Base-by-base conservation (phyloP, 2,329 filamentous ascomycete genomes). In the Shiraia bambusicola region DNA sequence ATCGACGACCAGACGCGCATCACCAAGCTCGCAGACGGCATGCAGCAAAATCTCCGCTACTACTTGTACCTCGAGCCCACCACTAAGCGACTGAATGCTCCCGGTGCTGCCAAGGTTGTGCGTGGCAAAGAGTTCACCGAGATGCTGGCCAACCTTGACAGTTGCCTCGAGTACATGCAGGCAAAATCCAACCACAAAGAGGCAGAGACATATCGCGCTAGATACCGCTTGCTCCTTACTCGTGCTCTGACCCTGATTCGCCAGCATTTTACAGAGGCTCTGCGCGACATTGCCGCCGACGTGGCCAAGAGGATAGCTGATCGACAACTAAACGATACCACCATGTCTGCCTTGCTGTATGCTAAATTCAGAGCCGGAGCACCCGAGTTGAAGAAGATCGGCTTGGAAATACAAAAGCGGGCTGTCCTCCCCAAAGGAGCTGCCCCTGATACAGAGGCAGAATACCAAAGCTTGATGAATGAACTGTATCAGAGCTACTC, bases 11-110 rank as follows among this genome's bases (percentile, higher is more conserved):
- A 97, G 70, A 82, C 79, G 56, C 82, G 87, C 16, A 77, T 96
- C 28, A 83, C 88, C 48, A 80, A 78, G 52, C 78, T 98, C 29
- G 89, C 90, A 2, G 82, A 94, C 53, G 85, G 90, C 44, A 86
- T 98, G 42, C 86, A 88, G 17, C 87, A 88, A 16, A 94, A 96
- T 56, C 75, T 96, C n/a, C 84, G 91, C 62, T 96, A 95, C 69
- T 98, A 98, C 67, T 82, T 87, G 14, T 96, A 95, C 63, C 78
- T 98, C 5, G 93, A 98, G 51, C 90, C 86, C 33, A 90, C 92
- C 46, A 95, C 90, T 0, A 81, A 91, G 40, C 81, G 90, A 11
- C 80, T 98, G 43, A 97, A 97, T 73, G 91, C 91, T 0, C 91
- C 93, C 0, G 90, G 91, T 1, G 91, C 92, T 14, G 84, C 88